Base-by-base conservation (phyloP, 2,329 filamentous ascomycete species). In the Davidsoniella neocaledoniae region DNA sequence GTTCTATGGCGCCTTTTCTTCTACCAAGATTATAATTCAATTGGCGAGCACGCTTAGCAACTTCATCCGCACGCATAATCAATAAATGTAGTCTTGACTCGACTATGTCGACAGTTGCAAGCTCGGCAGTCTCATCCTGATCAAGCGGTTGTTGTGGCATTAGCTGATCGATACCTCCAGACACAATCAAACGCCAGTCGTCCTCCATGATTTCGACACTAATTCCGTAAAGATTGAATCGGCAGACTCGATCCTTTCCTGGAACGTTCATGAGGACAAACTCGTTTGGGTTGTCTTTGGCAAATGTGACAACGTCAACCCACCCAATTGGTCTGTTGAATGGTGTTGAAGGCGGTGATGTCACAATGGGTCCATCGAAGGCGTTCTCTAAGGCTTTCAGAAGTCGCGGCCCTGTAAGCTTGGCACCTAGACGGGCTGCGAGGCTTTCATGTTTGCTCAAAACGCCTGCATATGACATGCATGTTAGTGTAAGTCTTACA, bases 201-300 rank as follows among this genome's bases (percentile, higher is more conserved):
- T 93, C 86, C 62, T 93, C 86, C 16, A 78, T 79, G 54, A 94
- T 90, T 65, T 94, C 85, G 7, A 93, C 81, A 44, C 83, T 76
- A 56, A 81, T 74, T 54, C 87, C 83, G 60, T 87, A 87, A 55
- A 86, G 79, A 59, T 80, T 78, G 62, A 94, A 91, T 55, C 86
- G 83, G 60, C 86, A 93, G 48, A 82, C 78, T 43, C 81, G 75
- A 48, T 75, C 67, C 17, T 83, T 82, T 56, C 84, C 81, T 42
- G 76, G 71, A 54, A 75, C 73, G 51, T 83, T 77, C 49, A 77
- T 78, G 47, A 93, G 67, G 33, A 77, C 74, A 63, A 93, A 91
- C 50, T 90, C 83, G 56, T 77, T 73, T 0, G 86, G 83, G 55
- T 86, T 87, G 55, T 77, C 78, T 59, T 83, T 83, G 55, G 86